Percentiles rank a stretch among this genome's conserved stretches.
phyloP scores from a whole-genome alignment of 2,329 filamentous ascomycete species.

The Aspergillus nomiae region DNA sequence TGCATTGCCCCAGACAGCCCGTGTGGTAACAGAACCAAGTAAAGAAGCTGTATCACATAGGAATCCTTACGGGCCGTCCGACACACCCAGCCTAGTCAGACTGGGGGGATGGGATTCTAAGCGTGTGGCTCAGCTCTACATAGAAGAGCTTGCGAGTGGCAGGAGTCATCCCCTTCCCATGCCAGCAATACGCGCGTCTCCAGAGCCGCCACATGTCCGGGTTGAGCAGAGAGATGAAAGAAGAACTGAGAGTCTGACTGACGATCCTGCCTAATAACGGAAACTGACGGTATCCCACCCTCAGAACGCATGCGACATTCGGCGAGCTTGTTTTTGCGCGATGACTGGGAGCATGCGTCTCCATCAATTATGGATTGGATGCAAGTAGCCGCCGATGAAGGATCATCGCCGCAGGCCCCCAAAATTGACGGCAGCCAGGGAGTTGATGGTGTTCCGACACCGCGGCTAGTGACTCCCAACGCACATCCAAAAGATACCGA shows the following conservation, averaged over 20 bases:
- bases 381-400: slow-evolving; percentile 45
- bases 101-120: slow-evolving; percentile 57
- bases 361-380: slow-evolving; percentile 54
- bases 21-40: slow-evolving; percentile 10
- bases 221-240: slow-evolving; percentile 18
- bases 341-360: slow-evolving; percentile 53
- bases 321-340: slow-evolving; percentile 47
- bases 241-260: slow-evolving; percentile 31
- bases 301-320: slow-evolving; percentile 33
- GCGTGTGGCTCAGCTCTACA: slow-evolving; percentile 57
- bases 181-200: slow-evolving; percentile 23
- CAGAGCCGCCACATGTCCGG: slow-evolving; percentile 22
- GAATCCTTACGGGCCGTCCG: slow-evolving; percentile 44
- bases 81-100: slow-evolving; percentile 57
- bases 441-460: slow-evolving; percentile 29
- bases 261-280: slow-evolving; percentile 39
- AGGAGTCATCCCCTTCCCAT: slow-evolving; percentile 27
- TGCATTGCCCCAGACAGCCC: not conserved
- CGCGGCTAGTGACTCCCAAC: slow-evolving; percentile 22
- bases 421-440: slow-evolving; percentile 14
- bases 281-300: slow-evolving; percentile 30
- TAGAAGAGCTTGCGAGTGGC: slow-evolving; percentile 50
- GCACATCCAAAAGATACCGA: slow-evolving; percentile 31
- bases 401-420: slow-evolving; percentile 39
- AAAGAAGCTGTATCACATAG: slow-evolving; percentile 39